Conservation (phyloP, 2,329 filamentous ascomycete genomes). For the Septoria linicola region DNA sequence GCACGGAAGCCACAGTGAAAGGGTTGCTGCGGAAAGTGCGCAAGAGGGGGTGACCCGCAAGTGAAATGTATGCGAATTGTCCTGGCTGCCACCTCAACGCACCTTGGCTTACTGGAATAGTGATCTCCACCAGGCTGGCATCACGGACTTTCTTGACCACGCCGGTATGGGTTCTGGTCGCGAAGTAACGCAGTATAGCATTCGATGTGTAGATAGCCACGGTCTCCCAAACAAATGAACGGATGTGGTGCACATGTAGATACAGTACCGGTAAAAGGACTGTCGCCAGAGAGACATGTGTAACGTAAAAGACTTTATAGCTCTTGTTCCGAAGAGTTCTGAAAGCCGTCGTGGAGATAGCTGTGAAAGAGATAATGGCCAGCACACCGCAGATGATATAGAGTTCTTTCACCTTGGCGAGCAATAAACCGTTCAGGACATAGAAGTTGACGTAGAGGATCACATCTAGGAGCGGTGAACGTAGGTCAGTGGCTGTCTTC, state of each 20-base stretch:
- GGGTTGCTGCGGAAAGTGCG: slow-evolving; percentile 44
- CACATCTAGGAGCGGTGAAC: too few relatives aligned
- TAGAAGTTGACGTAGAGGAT: slow-evolving; percentile 60
- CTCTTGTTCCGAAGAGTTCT: slow-evolving; percentile 47
- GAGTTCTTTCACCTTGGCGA: slow-evolving; percentile 54
- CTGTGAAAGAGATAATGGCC: slow-evolving; percentile 47
- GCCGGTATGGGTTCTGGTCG: slow-evolving; percentile 38
- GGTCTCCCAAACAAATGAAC: slow-evolving; percentile 54
- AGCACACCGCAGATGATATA: slow-evolving; percentile 59
- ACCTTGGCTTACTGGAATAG: slow-evolving; percentile 38
- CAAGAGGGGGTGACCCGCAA: slow-evolving; percentile 27
- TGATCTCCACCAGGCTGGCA: slow-evolving; percentile 45
- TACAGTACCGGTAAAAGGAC: slow-evolving; percentile 52
- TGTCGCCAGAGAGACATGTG: slow-evolving; percentile 55
- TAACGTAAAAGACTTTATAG: slow-evolving; percentile 57
- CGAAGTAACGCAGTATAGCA: slow-evolving; percentile 39
- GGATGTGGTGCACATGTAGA: slow-evolving; percentile 57
- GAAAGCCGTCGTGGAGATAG: slow-evolving; percentile 51
- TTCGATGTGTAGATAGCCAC: slow-evolving; percentile 49
- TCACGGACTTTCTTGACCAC: slow-evolving; percentile 43
- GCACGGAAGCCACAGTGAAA: slow-evolving; percentile 50
- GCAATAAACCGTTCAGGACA: slow-evolving; percentile 50
- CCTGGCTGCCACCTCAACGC: slow-evolving; percentile 43
- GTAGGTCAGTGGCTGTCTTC: too few relatives aligned
- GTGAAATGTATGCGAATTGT: slow-evolving; percentile 48